A percentile compares a stretch with the other conserved stretches of the same genome.
These are phyloP conservation scores for Clathrus columnatus DNA, from an alignment of 768 basidiomycete genomes.

Conservation along the genomic window DNA sequence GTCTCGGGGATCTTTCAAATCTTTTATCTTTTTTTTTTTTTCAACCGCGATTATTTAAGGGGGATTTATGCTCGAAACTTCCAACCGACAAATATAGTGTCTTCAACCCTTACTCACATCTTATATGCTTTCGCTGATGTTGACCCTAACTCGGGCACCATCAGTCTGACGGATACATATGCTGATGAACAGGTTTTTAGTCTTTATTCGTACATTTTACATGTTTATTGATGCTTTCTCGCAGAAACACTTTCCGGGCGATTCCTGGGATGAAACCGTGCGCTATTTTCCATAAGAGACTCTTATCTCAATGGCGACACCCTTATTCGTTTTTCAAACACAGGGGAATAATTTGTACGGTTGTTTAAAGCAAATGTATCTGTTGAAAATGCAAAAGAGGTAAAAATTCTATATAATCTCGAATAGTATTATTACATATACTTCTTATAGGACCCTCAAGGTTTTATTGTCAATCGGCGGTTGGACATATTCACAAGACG, in stretches of 20 bases:
- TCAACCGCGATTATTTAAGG: conserved; percentile 20
- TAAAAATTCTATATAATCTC: conserved; percentile 7
- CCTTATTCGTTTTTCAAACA: not conserved
- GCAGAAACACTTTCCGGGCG: conserved; percentile 63
- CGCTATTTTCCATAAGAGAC: not conserved
- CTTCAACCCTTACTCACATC: conserved; percentile 61
- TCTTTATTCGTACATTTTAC: not conserved
- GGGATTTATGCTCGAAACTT: conserved; percentile 59
- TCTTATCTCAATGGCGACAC: not conserved
- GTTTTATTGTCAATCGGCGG: conserved; percentile 48
- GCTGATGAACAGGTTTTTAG: conserved; percentile 55
- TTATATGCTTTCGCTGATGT: conserved; percentile 77
- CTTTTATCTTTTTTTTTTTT: conserved; percentile 3
- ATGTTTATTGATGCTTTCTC: conserved; percentile 4
- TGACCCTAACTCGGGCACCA: conserved; percentile 48
- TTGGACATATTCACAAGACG: conserved; percentile 63
- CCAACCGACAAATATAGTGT: conserved; percentile 56
- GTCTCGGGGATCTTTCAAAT: conserved; percentile 7
- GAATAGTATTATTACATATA: not conserved
- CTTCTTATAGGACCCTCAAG: conserved; percentile 33
- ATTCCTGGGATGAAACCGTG: conserved; percentile 56
- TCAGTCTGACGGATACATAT: conserved; percentile 61
- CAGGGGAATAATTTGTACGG: conserved; percentile 73
- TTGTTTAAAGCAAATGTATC: conserved; percentile 64
- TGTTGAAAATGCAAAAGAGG: conserved; percentile 53